These are phyloP conservation scores for Colletotrichum tofieldiae DNA, from an alignment of 2,329 filamentous ascomycete species.

Conservation along the genomic window DNA sequence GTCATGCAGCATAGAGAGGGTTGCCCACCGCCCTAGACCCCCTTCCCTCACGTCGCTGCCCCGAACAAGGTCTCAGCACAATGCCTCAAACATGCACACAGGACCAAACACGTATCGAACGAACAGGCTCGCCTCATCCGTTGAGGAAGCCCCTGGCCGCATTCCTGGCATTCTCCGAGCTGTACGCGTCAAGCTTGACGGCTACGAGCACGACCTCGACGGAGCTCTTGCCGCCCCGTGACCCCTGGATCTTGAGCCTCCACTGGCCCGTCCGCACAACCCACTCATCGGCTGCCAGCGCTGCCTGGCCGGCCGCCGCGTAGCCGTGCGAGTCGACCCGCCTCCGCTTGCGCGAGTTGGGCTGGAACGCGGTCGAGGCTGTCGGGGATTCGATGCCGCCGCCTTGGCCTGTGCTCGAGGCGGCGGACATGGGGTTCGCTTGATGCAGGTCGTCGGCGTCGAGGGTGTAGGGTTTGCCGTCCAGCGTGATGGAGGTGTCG, in stretches of 20 bases:
- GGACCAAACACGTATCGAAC: background rate
- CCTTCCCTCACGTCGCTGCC: background rate
- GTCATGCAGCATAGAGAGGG: conserved; percentile 20
- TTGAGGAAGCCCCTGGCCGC: conserved; percentile 74
- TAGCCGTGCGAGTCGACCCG: conserved; percentile 55
- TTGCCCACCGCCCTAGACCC: background rate
- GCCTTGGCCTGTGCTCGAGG: conserved; percentile 52
- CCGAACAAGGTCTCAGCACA: background rate
- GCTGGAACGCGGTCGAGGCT: conserved; percentile 47
- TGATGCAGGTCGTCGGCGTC: conserved; percentile 45
- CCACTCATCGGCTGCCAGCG: conserved; percentile 66
- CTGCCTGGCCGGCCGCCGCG: conserved; percentile 40
- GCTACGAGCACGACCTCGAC: conserved; percentile 82
- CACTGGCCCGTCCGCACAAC: conserved; percentile 79
- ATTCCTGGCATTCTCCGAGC: conserved; percentile 78
- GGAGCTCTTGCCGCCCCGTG: conserved; percentile 64
- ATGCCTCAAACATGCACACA: background rate
- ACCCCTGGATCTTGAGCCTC: conserved; percentile 76
- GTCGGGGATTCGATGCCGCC: conserved; percentile 53
- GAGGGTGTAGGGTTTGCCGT: conserved; percentile 65
- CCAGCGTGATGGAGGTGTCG: conserved; percentile 72
- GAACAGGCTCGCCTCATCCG: conserved; percentile 5
- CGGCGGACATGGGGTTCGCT: conserved; percentile 49
- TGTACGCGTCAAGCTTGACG: conserved; percentile 83
- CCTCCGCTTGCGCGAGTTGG: conserved; percentile 63